These are phyloP conservation scores for Aspergillus sclerotialis DNA, from an alignment of 2,329 filamentous ascomycete genomes.

Conservation along the genomic window DNA sequence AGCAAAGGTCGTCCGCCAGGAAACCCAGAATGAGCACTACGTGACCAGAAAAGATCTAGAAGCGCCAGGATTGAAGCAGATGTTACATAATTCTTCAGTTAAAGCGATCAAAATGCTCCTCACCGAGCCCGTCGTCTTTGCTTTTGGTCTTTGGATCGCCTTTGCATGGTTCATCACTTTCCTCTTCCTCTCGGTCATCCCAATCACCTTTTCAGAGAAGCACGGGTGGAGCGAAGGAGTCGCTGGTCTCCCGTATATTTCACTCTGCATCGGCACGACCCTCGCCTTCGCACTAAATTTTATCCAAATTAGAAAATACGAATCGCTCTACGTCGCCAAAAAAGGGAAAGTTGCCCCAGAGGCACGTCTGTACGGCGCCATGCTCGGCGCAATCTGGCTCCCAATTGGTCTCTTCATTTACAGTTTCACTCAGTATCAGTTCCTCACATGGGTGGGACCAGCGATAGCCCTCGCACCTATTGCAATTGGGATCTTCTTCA, in stretches of 20 bases:
- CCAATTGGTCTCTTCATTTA: constrained; percentile 48
- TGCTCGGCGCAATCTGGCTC: constrained; percentile 42
- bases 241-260: constrained; percentile 46
- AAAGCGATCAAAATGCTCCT: constrained; percentile 46
- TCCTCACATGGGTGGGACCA: constrained; percentile 44
- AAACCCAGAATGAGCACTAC: constrained; percentile 45
- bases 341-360: constrained; percentile 34
- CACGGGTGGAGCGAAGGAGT: constrained; percentile 47
- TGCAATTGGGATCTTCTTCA: constrained; percentile 49
- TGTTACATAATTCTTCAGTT: constrained; percentile 40
- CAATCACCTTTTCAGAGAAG: constrained; percentile 47
- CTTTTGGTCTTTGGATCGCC: constrained; percentile 46
- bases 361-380: constrained; percentile 43
- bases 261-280: constrained; percentile 43
- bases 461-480: constrained; percentile 45
- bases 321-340: constrained; percentile 33
- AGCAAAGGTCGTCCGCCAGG: constrained; percentile 41
- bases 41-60: constrained; percentile 47
- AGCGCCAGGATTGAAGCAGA: constrained; percentile 40
- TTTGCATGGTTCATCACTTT: constrained; percentile 50
- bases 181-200: constrained; percentile 47
- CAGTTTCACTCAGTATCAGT: constrained; percentile 47
- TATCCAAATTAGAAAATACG: constrained; percentile 46
- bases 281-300: constrained; percentile 45
- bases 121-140: constrained; percentile 45